Base-by-base conservation (phyloP, 805 yeast genomes). In the Jamesozyma jinghongensis region DNA sequence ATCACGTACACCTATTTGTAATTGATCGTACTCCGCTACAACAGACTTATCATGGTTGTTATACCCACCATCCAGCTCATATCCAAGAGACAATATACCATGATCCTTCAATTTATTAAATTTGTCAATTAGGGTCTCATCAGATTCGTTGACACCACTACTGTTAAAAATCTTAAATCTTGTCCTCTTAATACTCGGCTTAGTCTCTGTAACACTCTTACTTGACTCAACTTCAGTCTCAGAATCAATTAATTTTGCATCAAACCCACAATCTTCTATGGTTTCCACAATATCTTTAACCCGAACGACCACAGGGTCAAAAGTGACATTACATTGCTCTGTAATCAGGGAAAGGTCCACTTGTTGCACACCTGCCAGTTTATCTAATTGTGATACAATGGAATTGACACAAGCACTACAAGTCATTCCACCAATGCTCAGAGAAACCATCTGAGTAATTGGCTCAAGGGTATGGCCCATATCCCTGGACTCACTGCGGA, bases 361-460 rank as follows among this genome's bases (percentile, higher is more conserved):
- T 4, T 61, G 53, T 1, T 52, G 36, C 2, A 85, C 82, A 1
- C 82, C 83, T 0, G 65, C 62, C 7, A 75, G 4, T 0, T 54
- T 54, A 40, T 67, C 62, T 20, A 85, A 53, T 1, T 79, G 79
- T 19, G 64, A 61, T 0, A 79, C 74, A 17, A 90, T 75, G 0
- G 92, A 67, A 2, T 80, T 69, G 0, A 83, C 72, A 57, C 97
- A 90, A 1, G 94, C 74, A 2, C 92, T 81, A 56, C 97, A 90
- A 2, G 97, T 88, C 97, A 88, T 90, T 2, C 97, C 97, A 13
- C 65, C 49, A 2, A 69, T 54, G 4, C 8, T 36, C n/a, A 48
- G 34, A 19, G 29, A 28, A 1, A 13, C 25, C 4, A n/a, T 32
- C 27, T n/a, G n/a, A n/a, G n/a, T n/a, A n/a, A n/a, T n/a, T n/a